phyloP scores from a whole-genome alignment of 2,329 filamentous ascomycete species.

The Calycina herbarum region DNA sequence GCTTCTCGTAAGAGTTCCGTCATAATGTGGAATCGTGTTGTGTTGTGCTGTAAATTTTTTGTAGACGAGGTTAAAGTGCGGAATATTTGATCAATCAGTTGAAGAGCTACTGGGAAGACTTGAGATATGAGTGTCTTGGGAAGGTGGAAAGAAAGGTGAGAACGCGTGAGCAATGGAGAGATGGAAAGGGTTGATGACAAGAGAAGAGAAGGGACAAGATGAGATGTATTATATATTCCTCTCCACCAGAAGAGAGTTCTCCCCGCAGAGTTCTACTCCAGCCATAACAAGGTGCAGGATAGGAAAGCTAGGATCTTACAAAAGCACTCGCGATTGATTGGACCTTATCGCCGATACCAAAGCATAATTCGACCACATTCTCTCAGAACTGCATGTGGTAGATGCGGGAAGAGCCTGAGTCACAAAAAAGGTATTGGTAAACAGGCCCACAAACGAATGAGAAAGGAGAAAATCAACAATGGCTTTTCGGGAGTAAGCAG shows the following conservation, averaged over 20 bases:
- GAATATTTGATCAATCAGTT: neutral
- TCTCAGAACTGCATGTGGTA: neutral
- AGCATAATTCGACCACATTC: slow-evolving; percentile 3
- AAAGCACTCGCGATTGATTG: neutral
- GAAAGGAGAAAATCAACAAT: neutral
- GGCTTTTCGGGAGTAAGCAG: neutral
- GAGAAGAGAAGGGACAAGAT: neutral
- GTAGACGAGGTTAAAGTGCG: neutral
- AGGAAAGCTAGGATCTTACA: neutral
- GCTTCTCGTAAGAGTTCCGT: slow-evolving; percentile 52
- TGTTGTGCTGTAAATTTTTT: too few species aligned
- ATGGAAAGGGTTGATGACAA: neutral
- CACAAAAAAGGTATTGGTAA: neutral
- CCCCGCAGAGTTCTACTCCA: too few species aligned
- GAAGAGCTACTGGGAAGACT: neutral
- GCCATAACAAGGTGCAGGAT: too few species aligned
- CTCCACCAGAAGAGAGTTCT: too few species aligned
- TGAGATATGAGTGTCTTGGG: neutral
- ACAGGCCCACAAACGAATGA: neutral
- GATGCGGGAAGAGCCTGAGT: neutral
- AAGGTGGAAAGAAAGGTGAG: neutral
- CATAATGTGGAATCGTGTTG: neutral
- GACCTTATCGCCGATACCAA: slow-evolving; percentile 1
- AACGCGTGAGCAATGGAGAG: neutral
- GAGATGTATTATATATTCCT: neutral